These are phyloP conservation scores for Davidsoniella neocaledoniae DNA, from an alignment of 2,329 filamentous ascomycete species.

Conservation along the genomic window DNA sequence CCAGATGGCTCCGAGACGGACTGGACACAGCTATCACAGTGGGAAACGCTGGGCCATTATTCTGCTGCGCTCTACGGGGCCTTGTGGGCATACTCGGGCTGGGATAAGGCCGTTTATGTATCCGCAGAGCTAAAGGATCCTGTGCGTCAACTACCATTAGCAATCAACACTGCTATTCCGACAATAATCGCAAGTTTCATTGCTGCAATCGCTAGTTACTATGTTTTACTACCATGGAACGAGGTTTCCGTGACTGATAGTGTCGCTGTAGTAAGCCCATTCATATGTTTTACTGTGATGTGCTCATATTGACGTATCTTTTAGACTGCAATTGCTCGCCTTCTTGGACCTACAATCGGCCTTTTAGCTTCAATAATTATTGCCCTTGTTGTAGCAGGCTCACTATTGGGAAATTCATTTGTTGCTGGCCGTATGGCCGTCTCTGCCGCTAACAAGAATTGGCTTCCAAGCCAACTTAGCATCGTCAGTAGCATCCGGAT, in stretches of 20 bases:
- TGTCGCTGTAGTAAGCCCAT: slow-evolving; percentile 38
- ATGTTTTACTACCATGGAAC: slow-evolving; percentile 43
- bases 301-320: neutral
- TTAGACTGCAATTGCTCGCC: slow-evolving; percentile 36
- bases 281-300: neutral
- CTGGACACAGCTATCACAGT: slow-evolving; percentile 31
- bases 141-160: slow-evolving; percentile 37
- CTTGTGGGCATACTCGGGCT: slow-evolving; percentile 48
- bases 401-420: slow-evolving; percentile 45
- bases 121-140: slow-evolving; percentile 35
- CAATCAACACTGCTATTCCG: slow-evolving; percentile 43
- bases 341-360: slow-evolving; percentile 36
- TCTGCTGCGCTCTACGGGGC: slow-evolving; percentile 45
- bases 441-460: slow-evolving; percentile 35
- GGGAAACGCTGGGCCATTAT: slow-evolving; percentile 43
- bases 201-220: slow-evolving; percentile 43
- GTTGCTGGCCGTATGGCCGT: slow-evolving; percentile 44
- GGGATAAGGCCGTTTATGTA: slow-evolving; percentile 47
- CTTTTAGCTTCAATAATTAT: slow-evolving; percentile 38
- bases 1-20: slow-evolving; percentile 32
- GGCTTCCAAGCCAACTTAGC: slow-evolving; percentile 31
- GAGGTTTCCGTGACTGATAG: slow-evolving; percentile 41
- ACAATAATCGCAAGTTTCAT: slow-evolving; percentile 44
- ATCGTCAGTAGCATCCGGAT: slow-evolving; percentile 28
- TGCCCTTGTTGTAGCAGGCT: slow-evolving; percentile 43